Percentiles rank a stretch among this genome's conserved stretches.
Conservation (phyloP, 169 alveolate species). For the Cryptosporidium tyzzeri region DNA sequence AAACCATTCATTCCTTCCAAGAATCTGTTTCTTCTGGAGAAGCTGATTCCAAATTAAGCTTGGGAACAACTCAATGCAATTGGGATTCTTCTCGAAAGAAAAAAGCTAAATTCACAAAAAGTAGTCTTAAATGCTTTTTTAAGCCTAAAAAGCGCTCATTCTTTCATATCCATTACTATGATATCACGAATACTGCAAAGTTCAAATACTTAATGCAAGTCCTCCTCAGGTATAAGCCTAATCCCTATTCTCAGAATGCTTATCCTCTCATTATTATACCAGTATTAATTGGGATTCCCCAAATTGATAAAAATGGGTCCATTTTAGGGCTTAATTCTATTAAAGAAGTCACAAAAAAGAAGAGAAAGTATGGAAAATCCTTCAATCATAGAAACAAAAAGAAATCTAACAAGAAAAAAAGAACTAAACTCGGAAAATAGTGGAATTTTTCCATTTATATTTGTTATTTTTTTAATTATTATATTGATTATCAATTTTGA, state of each 20-base stretch:
- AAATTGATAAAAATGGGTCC: conserved; percentile 30
- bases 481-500: conserved; percentile 3
- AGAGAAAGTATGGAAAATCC: conserved; percentile 2
- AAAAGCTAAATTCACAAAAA: neutral
- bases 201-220: conserved; percentile 8
- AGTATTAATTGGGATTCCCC: conserved; percentile 46
- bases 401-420: neutral
- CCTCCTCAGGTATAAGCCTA: conserved; percentile 5
- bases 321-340: conserved; percentile 45
- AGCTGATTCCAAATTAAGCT: neutral
- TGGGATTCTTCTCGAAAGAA: conserved; percentile 16
- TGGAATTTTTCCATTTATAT: neutral
- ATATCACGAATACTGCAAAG: neutral
- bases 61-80: conserved; percentile 14
- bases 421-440: neutral
- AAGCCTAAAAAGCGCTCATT: conserved; percentile 7
- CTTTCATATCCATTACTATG: conserved; percentile 40
- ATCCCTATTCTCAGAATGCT: neutral
- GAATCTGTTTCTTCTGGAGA: conserved; percentile 3
- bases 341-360: conserved; percentile 1
- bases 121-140: conserved; percentile 8
- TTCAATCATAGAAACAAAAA: neutral
- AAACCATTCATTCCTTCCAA: conserved; percentile 21
- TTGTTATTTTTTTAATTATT: neutral
- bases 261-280: conserved; percentile 53